These are phyloP conservation scores for Acer negundo DNA, from an alignment of 345 rosid genomes.

Conservation along the genomic window DNA sequence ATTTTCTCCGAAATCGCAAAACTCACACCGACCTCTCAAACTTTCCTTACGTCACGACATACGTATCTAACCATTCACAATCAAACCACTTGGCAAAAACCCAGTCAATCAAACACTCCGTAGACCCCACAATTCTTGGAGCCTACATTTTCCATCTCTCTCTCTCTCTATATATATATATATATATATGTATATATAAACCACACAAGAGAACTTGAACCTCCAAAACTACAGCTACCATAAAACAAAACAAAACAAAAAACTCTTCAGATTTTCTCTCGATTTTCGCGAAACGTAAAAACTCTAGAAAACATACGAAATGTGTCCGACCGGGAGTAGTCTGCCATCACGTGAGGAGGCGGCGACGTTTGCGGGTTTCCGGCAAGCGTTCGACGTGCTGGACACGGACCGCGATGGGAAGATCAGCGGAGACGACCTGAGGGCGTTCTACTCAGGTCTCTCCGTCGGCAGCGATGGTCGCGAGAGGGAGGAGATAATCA, in stretches of 20 bases:
- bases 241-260: too few species aligned
- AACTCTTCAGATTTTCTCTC: background rate
- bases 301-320: background rate
- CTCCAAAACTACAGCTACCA: background rate
- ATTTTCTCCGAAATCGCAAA: too few species aligned
- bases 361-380: slow-evolving; percentile 32
- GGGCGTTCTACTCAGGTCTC: slow-evolving; percentile 54
- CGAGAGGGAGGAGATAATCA: slow-evolving; percentile 49
- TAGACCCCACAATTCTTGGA: background rate
- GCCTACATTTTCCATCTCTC: background rate
- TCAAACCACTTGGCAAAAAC: background rate
- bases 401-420: slow-evolving; percentile 89
- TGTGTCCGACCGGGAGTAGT: slow-evolving; percentile 54
- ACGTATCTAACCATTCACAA: background rate
- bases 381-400: slow-evolving; percentile 75
- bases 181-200: background rate
- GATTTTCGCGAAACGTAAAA: background rate
- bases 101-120: background rate
- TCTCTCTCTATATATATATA: too few species aligned
- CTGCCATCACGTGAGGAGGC: slow-evolving; percentile 16
- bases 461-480: slow-evolving; percentile 11
- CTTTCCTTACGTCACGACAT: slow-evolving; percentile 21
- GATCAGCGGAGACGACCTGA: slow-evolving; percentile 78
- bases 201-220: background rate
- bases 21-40: background rate